phyloP scores from a whole-genome alignment of 2,329 filamentous ascomycete species.

The Colletotrichum echinochloae region DNA sequence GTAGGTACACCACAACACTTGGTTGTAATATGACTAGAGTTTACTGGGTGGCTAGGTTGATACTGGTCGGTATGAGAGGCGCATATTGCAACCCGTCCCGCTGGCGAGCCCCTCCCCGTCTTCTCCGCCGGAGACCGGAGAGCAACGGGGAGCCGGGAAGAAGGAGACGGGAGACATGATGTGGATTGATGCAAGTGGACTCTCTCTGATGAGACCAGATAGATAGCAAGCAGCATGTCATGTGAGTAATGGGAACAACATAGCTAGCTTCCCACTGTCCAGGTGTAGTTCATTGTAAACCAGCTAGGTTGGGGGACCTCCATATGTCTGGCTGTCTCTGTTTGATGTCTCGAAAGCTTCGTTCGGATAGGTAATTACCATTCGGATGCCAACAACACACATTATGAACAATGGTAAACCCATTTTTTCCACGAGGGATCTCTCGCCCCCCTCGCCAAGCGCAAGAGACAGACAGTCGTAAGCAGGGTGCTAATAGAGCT shows the following conservation, averaged over 20 bases:
- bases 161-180: slow-evolving; percentile 22
- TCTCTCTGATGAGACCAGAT: slow-evolving; percentile 22
- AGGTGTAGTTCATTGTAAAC: neutral
- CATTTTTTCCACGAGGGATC: too few relatives aligned
- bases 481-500: too few relatives aligned
- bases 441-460: neutral
- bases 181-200: slow-evolving; percentile 20
- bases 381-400: too few relatives aligned
- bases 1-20: too few relatives aligned
- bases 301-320: neutral
- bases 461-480: neutral
- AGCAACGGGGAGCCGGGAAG: neutral
- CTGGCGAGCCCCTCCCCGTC: slow-evolving; percentile 10
- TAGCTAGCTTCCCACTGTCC: neutral
- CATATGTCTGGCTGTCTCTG: slow-evolving; percentile 22
- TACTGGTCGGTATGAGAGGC: too few relatives aligned
- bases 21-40: too few relatives aligned
- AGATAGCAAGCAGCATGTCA: slow-evolving; percentile 13
- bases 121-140: slow-evolving; percentile 8
- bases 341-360: slow-evolving; percentile 3
- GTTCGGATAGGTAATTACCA: neutral
- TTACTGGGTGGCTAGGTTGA: neutral
- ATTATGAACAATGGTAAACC: too few relatives aligned
- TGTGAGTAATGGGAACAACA: neutral
- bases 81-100: neutral